Evolutionary conservation across 192 early-diverging fungal genomes (phyloP).

Genomic region (Podila epicladia): DNA sequence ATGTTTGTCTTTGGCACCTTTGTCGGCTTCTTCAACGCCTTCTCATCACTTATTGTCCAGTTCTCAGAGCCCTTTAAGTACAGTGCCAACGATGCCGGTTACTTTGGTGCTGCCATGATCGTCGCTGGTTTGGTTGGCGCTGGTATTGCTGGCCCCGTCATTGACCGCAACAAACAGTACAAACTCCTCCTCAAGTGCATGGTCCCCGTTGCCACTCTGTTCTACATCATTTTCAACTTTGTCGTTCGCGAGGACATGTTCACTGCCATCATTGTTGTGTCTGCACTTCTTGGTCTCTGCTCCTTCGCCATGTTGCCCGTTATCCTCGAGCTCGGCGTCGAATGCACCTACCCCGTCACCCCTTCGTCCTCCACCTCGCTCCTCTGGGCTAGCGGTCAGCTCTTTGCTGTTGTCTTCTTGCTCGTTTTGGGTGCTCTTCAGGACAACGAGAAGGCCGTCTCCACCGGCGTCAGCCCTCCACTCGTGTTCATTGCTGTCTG

Average conservation of each 20-base stretch:
- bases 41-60: conserved; percentile 58
- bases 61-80: conserved; percentile 59
- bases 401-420: conserved; percentile 46
- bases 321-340: conserved; percentile 45
- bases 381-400: conserved; percentile 42
- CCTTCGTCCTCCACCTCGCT: conserved; percentile 47
- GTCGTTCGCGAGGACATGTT: conserved; percentile 46
- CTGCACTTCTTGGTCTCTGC: conserved; percentile 35
- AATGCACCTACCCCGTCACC: conserved; percentile 51
- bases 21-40: conserved; percentile 60
- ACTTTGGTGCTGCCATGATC: conserved; percentile 64
- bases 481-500: conserved; percentile 43
- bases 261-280: conserved; percentile 36
- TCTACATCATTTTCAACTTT: conserved; percentile 59
- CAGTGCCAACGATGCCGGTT: conserved; percentile 57
- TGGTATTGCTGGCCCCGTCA: conserved; percentile 55
- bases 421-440: conserved; percentile 28
- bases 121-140: conserved; percentile 69
- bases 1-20: conserved; percentile 58
- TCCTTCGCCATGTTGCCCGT: conserved; percentile 48
- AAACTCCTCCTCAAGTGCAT: conserved; percentile 53
- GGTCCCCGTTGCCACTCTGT: conserved; percentile 53
- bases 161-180: conserved; percentile 68
- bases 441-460: conserved; percentile 6
- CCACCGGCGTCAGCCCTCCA: conserved; percentile 30